These are phyloP conservation scores for Backusella tuberculispora DNA, from an alignment of 192 early-diverging fungal species.

Conservation along the genomic window DNA sequence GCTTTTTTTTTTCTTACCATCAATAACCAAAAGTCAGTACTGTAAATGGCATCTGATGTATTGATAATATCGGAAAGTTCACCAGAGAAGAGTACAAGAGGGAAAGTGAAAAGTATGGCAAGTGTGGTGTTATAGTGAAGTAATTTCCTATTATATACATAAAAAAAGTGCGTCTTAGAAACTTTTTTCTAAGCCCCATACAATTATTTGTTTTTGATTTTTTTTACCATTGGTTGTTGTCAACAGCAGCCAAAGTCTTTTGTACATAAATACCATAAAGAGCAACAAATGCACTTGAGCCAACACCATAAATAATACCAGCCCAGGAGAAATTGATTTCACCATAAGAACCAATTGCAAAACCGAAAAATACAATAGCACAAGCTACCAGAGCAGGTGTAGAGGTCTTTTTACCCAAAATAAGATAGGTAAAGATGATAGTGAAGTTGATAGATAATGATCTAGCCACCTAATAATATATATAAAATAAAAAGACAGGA, in stretches of 20 bases:
- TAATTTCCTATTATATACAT: slow-evolving; percentile 49
- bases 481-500: background rate
- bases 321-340: slow-evolving; percentile 70
- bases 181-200: background rate
- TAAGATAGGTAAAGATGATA: slow-evolving; percentile 66
- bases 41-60: slow-evolving; percentile 50
- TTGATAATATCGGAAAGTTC: slow-evolving; percentile 54
- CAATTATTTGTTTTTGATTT: background rate
- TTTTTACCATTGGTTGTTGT: slow-evolving; percentile 68
- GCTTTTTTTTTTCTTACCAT: slow-evolving; percentile 43
- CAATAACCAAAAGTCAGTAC: slow-evolving; percentile 59
- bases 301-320: slow-evolving; percentile 66
- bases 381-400: slow-evolving; percentile 56
- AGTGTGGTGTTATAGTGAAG: slow-evolving; percentile 71
- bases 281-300: slow-evolving; percentile 66
- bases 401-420: slow-evolving; percentile 60
- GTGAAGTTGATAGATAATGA: slow-evolving; percentile 72
- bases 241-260: slow-evolving; percentile 61
- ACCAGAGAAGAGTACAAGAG: slow-evolving; percentile 61
- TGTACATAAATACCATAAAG: slow-evolving; percentile 74
- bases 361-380: slow-evolving; percentile 61
- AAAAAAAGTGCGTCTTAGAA: background rate
- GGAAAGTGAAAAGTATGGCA: slow-evolving; percentile 59
- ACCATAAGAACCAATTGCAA: slow-evolving; percentile 67
- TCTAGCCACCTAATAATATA: slow-evolving; percentile 52